Evolutionary conservation across 2,329 filamentous ascomycete genomes (phyloP), one percentile per base, ranked within the genome.

Genomic region (Phialophora chinensis): DNA sequence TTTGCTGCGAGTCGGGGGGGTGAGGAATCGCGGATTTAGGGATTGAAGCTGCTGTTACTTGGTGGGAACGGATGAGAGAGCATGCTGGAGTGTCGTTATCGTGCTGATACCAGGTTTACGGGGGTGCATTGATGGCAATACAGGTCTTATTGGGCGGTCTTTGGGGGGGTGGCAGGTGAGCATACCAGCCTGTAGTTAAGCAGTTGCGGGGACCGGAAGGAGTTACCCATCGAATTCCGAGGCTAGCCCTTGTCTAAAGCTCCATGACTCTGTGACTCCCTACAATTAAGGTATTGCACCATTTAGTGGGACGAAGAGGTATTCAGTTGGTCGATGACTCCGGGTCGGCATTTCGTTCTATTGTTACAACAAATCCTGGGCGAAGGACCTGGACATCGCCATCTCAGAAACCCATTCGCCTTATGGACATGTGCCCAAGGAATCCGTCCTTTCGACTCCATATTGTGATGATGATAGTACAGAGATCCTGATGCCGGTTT

Each of bases 61-160:
- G 31, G 60, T 56, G 17, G 50, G 35, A 33, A 55, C 31, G 27
- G 35, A 20, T 47, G 53, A 17, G 53, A 63, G 38, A 57, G 35
- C 52, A 62, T 56, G 38, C 20, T 54, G 2, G 47, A 31, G 38
- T 62, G 62, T 59, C 52, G 57, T 68, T 68, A 66, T 68, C 66
- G 58, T 47, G 57, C 60, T 49, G 66, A 66, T 66, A 68, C 27
- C 53, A 53, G 55, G 50, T 23, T 58, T 38, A 44, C 47, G 49
- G 47, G 20, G 25, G 59, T 31, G 66, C 35, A 33, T 59, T 55
- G 60, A 60, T 54, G 38, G 66, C 66, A 65, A 59, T 65, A n/a
- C 33, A 57, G 56, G 53, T 60, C 44, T 55, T 31, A 63, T 61
- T 60, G 60, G 60, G 60, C 54, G 60, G 63, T 10, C 17, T n/a